Percentiles rank a stretch among this genome's conserved stretches.
Evolutionary conservation across 139 green algal species (phyloP).

Genomic region (Eudorina sp.): DNA sequence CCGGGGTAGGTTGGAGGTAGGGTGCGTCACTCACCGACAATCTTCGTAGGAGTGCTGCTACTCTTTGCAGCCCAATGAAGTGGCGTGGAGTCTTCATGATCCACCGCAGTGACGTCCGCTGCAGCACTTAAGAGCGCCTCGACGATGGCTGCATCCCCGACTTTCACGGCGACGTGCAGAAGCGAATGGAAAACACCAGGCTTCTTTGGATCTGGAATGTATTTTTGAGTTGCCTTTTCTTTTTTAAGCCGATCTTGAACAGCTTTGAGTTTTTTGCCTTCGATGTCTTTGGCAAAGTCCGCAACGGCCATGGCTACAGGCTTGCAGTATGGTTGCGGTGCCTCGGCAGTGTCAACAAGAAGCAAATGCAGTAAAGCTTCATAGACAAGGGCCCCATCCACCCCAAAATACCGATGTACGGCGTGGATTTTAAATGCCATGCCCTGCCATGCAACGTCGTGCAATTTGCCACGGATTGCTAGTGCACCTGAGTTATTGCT

Average conservation of each 20-base stretch:
- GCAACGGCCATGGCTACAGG: background rate
- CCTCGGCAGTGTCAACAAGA: too few species aligned
- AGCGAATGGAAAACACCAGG: background rate
- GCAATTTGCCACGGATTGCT: too few species aligned
- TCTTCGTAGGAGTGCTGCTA: background rate
- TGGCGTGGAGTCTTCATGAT: slow-evolving; percentile 16
- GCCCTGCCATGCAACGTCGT: too few species aligned
- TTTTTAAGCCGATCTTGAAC: slow-evolving; percentile 7
- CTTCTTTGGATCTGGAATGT: slow-evolving; percentile 17
- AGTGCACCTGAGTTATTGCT: too few species aligned
- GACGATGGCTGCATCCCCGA: slow-evolving; percentile 2
- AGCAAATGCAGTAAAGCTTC: too few species aligned
- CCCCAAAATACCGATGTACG: too few species aligned
- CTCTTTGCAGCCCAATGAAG: slow-evolving; percentile 14
- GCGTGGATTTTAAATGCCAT: too few species aligned
- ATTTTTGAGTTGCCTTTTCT: slow-evolving; percentile 25
- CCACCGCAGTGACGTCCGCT: background rate
- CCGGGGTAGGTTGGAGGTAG: too few species aligned
- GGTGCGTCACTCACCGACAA: background rate
- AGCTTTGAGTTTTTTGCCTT: slow-evolving; percentile 25
- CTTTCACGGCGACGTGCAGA: background rate
- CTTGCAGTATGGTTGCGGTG: too few species aligned
- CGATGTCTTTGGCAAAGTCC: slow-evolving; percentile 33
- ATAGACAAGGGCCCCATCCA: too few species aligned
- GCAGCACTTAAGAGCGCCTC: slow-evolving; percentile 22